Evolutionary conservation across 352 stramenopile genomes (phyloP).

Genomic region (Thalassiosira pacifica): DNA sequence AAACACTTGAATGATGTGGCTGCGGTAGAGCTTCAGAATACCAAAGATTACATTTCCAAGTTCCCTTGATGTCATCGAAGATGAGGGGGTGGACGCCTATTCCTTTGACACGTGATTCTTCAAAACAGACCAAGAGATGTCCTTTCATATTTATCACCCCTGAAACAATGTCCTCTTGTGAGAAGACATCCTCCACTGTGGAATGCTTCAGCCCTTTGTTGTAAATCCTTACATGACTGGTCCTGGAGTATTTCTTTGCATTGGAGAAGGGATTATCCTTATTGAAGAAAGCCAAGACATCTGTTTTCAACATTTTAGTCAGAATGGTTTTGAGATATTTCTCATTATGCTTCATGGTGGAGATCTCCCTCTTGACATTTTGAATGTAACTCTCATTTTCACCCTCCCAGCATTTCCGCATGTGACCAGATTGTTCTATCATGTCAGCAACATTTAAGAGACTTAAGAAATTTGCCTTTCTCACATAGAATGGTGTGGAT

Average conservation of each 20-base stretch:
- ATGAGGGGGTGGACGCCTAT: not conserved
- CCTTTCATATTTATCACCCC: no score
- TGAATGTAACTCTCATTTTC: conserved; percentile 29
- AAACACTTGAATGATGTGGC: no score
- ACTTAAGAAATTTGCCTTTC: not conserved
- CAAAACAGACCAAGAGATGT: not conserved
- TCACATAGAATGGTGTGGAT: not conserved
- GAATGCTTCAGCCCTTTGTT: no score
- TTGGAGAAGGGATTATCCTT: conserved; percentile 18
- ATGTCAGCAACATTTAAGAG: conserved; percentile 8
- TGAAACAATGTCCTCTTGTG: no score
- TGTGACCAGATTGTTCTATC: conserved; percentile 8
- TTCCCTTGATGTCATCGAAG: conserved; percentile 3
- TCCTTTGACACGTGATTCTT: no score
- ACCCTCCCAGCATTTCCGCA: conserved; percentile 11
- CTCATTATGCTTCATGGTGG: conserved; percentile 14
- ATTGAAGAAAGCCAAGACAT: conserved; percentile 8
- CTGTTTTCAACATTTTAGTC: conserved; percentile 4
- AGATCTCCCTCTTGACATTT: conserved; percentile 29
- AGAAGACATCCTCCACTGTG: no score
- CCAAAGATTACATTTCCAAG: conserved; percentile 6
- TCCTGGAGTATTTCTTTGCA: conserved; percentile 12
- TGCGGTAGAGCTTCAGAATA: no score
- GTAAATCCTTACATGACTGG: no score
- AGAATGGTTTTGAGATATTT: conserved; percentile 10